Percentiles rank a stretch among this genome's conserved stretches.
phyloP scores from a whole-genome alignment of 2,329 filamentous ascomycete species.

The Fusarium equiseti region DNA sequence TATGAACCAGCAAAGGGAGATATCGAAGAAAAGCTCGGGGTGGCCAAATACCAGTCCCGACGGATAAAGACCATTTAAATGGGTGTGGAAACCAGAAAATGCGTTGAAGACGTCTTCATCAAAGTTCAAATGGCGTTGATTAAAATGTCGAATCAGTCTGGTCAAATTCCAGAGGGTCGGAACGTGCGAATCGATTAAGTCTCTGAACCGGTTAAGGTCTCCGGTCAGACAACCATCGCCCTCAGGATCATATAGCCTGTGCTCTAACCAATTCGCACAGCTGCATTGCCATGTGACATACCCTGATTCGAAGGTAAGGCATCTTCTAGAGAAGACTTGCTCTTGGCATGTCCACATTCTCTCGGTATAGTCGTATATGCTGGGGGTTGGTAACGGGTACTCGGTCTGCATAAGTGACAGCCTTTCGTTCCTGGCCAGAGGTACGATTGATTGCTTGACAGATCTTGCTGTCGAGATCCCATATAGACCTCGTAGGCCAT shows the following conservation, averaged over 20 bases:
- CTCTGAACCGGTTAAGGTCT: no score
- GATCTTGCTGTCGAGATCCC: not conserved
- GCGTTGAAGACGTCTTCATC: not conserved
- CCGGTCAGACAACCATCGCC: accelerated
- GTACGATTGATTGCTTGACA: not conserved
- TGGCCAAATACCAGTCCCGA: not conserved
- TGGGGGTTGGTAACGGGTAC: no score
- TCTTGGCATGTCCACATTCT: not conserved
- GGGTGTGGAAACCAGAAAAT: not conserved
- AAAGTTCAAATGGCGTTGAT: not conserved
- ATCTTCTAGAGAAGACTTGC: not conserved
- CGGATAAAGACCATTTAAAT: not conserved
- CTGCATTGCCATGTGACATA: not conserved
- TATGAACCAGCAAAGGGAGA: not conserved
- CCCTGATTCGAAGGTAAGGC: not conserved
- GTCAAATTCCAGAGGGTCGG: not conserved
- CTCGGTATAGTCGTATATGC: no score
- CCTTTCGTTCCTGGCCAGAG: not conserved
- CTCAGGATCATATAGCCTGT: not conserved
- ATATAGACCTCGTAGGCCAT: not conserved
- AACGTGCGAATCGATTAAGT: no score
- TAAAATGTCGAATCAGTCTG: not conserved
- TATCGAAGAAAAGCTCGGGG: not conserved
- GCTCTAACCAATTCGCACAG: not conserved
- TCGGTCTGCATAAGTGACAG: not conserved